Percentiles rank a stretch among this genome's conserved stretches.
Evolutionary conservation across 768 basidiomycete species (phyloP).

Genomic region (Mycena galopus): DNA sequence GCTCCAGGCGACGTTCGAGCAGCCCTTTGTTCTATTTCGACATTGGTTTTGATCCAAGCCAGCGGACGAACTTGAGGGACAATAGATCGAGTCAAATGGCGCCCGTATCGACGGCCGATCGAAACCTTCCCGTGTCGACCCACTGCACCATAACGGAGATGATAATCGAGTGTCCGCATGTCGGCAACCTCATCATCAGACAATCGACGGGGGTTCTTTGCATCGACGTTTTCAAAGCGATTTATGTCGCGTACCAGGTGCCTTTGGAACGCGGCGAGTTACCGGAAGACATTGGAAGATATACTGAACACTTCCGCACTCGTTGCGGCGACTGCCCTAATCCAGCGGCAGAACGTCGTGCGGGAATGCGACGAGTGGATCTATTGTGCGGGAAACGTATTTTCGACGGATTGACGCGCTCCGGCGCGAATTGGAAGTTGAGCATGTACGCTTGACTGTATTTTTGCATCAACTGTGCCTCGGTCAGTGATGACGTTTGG

Average conservation of each 20-base stretch:
- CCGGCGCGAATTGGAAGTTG: slow-evolving; percentile 27
- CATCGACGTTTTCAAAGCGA: slow-evolving; percentile 69
- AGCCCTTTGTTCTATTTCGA: slow-evolving; percentile 61
- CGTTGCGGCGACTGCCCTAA: slow-evolving; percentile 58
- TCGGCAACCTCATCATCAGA: slow-evolving; percentile 57
- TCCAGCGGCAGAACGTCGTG: slow-evolving; percentile 52
- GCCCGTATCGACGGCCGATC: slow-evolving; percentile 51
- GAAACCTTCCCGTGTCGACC: slow-evolving; percentile 56
- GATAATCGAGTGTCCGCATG: slow-evolving; percentile 57
- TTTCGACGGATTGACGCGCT: slow-evolving; percentile 63
- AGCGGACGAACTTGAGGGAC: slow-evolving; percentile 40
- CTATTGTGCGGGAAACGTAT: slow-evolving; percentile 63
- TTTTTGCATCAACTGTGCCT: no score
- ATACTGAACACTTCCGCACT: slow-evolving; percentile 54
- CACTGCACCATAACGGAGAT: slow-evolving; percentile 61
- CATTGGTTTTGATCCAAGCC: slow-evolving; percentile 57
- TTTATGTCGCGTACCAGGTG: slow-evolving; percentile 62
- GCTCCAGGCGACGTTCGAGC: slow-evolving; percentile 18
- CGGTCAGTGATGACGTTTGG: not conserved
- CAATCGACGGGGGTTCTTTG: slow-evolving; percentile 56
- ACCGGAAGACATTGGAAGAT: slow-evolving; percentile 6
- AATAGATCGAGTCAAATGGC: slow-evolving; percentile 41
- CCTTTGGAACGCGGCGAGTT: slow-evolving; percentile 60
- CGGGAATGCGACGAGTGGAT: slow-evolving; percentile 71
- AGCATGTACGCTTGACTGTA: not conserved